Percentiles rank a stretch among this genome's conserved stretches.
These are phyloP conservation scores for Primulina eburnea DNA, from an alignment of 257 asterid genomes.

Conservation along the genomic window DNA sequence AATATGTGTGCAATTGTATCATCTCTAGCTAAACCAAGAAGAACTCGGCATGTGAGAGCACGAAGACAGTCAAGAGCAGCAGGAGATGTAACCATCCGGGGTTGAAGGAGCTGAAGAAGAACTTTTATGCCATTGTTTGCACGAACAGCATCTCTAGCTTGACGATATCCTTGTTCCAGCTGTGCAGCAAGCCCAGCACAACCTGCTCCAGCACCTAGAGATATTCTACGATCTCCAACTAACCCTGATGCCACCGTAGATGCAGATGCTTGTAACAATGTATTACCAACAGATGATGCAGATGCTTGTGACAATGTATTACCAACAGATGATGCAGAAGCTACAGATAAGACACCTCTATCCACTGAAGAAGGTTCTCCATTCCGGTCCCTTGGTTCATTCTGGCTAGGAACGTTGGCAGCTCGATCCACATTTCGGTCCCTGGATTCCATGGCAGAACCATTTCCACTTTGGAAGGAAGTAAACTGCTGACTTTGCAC, in stretches of 20 bases:
- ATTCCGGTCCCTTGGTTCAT: constrained; percentile 59
- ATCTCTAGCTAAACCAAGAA: constrained; percentile 98
- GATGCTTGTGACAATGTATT: constrained; percentile 44
- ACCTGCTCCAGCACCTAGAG: constrained; percentile 89
- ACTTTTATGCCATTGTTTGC: constrained; percentile 93
- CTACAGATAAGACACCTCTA: constrained; percentile 45
- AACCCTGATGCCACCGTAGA: constrained; percentile 76
- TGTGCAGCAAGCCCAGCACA: constrained; percentile 99
- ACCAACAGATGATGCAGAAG: constrained; percentile 40
- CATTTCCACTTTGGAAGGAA: constrained; percentile 51
- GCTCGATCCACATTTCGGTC: constrained; percentile 60
- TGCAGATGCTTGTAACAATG: constrained; percentile 49
- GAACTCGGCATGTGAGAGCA: constrained; percentile 98
- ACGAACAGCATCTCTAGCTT: constrained; percentile 98
- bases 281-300: constrained; percentile 37
- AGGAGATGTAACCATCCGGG: constrained; percentile 87
- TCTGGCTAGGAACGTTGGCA: constrained; percentile 40
- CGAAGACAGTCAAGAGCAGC: constrained; percentile 98
- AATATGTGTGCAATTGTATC: constrained; percentile 95
- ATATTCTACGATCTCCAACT: constrained; percentile 96
- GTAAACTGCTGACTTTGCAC: constrained; percentile 69
- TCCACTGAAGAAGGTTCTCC: constrained; percentile 67
- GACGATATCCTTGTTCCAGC: constrained; percentile 91
- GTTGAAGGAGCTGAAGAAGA: constrained; percentile 97
- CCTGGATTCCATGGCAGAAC: constrained; percentile 53